Base-by-base conservation (phyloP, 2,329 filamentous ascomycete species). In the Trichoderma lentiforme region DNA sequence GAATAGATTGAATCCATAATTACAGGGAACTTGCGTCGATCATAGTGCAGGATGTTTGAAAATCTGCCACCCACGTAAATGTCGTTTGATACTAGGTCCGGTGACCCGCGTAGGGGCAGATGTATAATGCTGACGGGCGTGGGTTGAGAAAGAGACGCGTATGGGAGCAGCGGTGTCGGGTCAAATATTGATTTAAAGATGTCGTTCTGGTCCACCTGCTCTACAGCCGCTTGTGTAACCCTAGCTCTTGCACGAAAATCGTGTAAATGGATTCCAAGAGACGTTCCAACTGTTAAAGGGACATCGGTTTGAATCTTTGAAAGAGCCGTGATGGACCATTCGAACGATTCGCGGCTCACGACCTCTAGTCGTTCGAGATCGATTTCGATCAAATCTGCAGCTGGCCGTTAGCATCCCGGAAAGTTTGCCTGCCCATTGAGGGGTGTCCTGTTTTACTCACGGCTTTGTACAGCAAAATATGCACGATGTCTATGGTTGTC, bases 51-150 rank as follows among this genome's bases (percentile, higher is more conserved):
- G 71, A 98, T 93, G 76, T 90, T 95, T 5, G 94, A 92, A 79
- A 98, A 98, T 18, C 95, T 89, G 0, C 95, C 95, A 5, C 92
- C 93, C 43, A 98, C 90, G 83, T 95, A 95, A 53, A 98, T 96
- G 34, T 96, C 92, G 72, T 92, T 88, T 64, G 93, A 92, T 21
- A 90, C 85, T 73, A 88, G 85, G 63, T 83, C 82, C 11, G 80
- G 80, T 9, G 83, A 81, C 0, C 86, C 87, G 1, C 88, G 83
- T 9, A 83, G 85, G 15, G 91, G 91, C 32, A 95, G 84, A 78
- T 97, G 94, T 3, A 97, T 84, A 73, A 98, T 94, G 60, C 91
- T 93, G 28, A 97, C 86, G 1, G 95, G 93, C 0, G 93, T 93
- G 2, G 94, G 92, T 75, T 96, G 92, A 43, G 93, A 90, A 28